phyloP scores from a whole-genome alignment of 2,329 filamentous ascomycete species.

The Colletotrichum sp. region DNA sequence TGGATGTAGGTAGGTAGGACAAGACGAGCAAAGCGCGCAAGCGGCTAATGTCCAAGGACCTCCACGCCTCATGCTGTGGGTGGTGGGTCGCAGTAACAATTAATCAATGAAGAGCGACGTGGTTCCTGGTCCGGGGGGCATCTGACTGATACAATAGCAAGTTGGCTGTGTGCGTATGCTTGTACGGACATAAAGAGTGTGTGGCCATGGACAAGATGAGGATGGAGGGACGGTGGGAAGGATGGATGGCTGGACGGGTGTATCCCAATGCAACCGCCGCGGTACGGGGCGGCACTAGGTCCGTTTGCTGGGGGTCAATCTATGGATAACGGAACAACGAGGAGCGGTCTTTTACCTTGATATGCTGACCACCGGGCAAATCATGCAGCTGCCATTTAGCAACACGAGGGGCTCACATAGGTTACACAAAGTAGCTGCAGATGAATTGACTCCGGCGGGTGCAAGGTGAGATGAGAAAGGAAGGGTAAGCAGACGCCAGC shows the following conservation, averaged over 20 bases:
- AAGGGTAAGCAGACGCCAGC: conserved; percentile 1
- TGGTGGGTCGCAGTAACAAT: conserved; percentile 11
- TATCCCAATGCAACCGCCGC: conserved; percentile 9
- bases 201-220: conserved; percentile 8
- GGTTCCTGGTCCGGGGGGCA: conserved; percentile 14
- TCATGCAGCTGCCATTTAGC: conserved; percentile 2
- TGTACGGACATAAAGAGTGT: not conserved
- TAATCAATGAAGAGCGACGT: conserved; percentile 4
- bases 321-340: not conserved
- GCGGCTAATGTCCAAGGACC: conserved; percentile 10
- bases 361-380: conserved; percentile 14
- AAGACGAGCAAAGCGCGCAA: not conserved
- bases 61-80: conserved; percentile 6
- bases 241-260: conserved; percentile 4
- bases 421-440: conserved; percentile 18
- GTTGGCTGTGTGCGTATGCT: not conserved
- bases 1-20: not conserved
- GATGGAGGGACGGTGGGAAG: conserved; percentile 1
- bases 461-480: conserved; percentile 2
- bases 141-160: conserved; percentile 15
- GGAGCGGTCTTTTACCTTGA: not conserved
- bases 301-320: not conserved
- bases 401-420: not conserved
- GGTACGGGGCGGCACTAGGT: not conserved
- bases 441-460: conserved; percentile 3